These are phyloP conservation scores for Coleophoma cylindrospora DNA, from an alignment of 2,329 filamentous ascomycete species.

Conservation along the genomic window DNA sequence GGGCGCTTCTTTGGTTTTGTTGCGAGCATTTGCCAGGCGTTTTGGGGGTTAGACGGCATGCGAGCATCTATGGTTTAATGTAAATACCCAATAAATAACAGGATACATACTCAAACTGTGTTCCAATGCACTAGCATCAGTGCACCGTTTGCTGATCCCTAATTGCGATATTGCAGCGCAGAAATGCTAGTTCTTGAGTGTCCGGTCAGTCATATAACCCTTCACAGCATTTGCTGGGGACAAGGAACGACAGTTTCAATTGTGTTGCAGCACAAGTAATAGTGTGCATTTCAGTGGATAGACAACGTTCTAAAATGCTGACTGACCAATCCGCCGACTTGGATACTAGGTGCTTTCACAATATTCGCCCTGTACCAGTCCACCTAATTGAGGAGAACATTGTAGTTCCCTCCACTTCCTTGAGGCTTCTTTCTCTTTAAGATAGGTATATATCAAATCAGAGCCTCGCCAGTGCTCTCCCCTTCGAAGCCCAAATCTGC, in stretches of 20 bases:
- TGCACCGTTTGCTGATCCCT: no score
- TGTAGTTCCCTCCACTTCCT: no score
- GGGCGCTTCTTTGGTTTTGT: not conserved
- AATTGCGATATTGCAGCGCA: no score
- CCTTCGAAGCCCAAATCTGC: constrained; percentile 81
- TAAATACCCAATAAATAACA: not conserved
- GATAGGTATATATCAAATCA: constrained; percentile 45
- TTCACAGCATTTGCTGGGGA: no score
- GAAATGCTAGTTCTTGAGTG: no score
- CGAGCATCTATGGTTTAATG: not conserved
- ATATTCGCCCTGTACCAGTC: constrained; percentile 36
- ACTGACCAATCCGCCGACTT: constrained; percentile 6
- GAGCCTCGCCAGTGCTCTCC: constrained; percentile 71
- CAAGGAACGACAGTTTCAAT: no score
- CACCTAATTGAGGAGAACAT: not conserved
- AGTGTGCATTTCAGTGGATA: no score
- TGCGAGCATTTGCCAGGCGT: constrained; percentile 21
- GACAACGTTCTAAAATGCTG: not conserved
- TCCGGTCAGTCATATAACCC: no score
- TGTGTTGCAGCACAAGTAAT: no score
- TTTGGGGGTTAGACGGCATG: constrained; percentile 4
- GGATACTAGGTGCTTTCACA: constrained; percentile 39
- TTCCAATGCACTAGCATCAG: no score
- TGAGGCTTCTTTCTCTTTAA: not conserved
- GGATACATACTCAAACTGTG: not conserved